Base-by-base conservation (phyloP, 2,329 filamentous ascomycete genomes). In the Trichoderma afroharzianum region DNA sequence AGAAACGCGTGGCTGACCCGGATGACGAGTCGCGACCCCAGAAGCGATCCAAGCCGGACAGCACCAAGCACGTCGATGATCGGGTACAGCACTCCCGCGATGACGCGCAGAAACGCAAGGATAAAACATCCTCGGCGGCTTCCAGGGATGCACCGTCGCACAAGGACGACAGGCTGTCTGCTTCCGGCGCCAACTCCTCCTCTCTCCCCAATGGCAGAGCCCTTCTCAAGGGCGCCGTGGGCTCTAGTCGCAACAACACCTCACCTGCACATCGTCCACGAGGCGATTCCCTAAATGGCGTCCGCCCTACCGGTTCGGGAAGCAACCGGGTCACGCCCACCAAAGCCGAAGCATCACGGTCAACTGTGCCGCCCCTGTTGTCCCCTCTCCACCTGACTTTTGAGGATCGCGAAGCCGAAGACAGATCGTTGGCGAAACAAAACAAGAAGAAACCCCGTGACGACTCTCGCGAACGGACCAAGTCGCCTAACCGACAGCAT, bases 301-400 rank as follows among this genome's bases (percentile, higher is more conserved):
- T 79, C 32, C 79, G 79, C 6, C 80, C 82, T 8, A 80, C 78
- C 71, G 73, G 75, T 33, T 72, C 72, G 5, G 77, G 78, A 33
- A 82, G 76, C 74, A 82, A 77, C 33, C 81, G 80, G 70, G 76
- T 76, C 58, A 78, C 80, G 6, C 80, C 83, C 14, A 81, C 76
- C 72, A 84, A 84, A 75, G 63, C 77, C 24, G 83, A 85, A 24
- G 73, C 76, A 12, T 76, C 80, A 2, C 85, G 83, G 73, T 74
- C 82, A 30, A 78, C 79, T 28, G 80, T 89, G 7, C 87, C 87
- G 9, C 85, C 84, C 3, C 75, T 89, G 33, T 76, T 89, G 15
- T 89, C 87, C 0, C 87, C 87, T 1, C 79, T 88, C 1, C 83
- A 83, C 43, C 80, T 88, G 12, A 82, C 81, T 47, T 81, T 86